A percentile compares a stretch with the other conserved stretches of the same genome.
phyloP scores from a whole-genome alignment of 2,329 filamentous ascomycete species.

The Colletotrichum horii region DNA sequence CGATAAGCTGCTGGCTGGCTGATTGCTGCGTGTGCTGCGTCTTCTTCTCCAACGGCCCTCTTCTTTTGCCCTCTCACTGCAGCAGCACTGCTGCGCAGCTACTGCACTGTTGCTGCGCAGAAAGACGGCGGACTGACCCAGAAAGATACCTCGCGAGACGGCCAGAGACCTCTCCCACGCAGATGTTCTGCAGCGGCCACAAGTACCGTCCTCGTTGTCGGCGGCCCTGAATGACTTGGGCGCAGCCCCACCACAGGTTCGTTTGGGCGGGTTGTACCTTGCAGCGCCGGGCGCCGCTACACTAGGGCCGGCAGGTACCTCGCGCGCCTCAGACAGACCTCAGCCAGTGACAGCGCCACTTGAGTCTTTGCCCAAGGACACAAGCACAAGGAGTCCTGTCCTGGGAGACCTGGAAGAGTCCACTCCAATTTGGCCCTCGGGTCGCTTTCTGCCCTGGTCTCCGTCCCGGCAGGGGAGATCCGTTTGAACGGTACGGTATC shows the following conservation, averaged over 20 bases:
- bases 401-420: neutral
- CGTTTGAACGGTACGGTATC: neutral
- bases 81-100: neutral
- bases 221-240: neutral
- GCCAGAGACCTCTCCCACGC: neutral
- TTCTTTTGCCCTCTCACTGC: neutral
- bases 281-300: neutral
- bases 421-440: neutral
- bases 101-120: neutral
- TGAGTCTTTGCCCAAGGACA: neutral
- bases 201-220: neutral
- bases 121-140: neutral
- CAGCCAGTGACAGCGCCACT: neutral
- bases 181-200: neutral
- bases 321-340: neutral
- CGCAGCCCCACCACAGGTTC: constrained; percentile 9
- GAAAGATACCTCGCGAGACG: neutral
- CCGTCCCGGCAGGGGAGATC: neutral
- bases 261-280: constrained; percentile 8
- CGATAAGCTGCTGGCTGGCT: neutral
- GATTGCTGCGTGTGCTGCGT: neutral
- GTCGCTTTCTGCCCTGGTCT: neutral
- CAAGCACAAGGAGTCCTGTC: neutral
- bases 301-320: neutral
- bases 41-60: neutral